Percentiles rank a stretch among this genome's conserved stretches.
phyloP scores from a whole-genome alignment of 805 yeast species.

The Candida piceae region DNA sequence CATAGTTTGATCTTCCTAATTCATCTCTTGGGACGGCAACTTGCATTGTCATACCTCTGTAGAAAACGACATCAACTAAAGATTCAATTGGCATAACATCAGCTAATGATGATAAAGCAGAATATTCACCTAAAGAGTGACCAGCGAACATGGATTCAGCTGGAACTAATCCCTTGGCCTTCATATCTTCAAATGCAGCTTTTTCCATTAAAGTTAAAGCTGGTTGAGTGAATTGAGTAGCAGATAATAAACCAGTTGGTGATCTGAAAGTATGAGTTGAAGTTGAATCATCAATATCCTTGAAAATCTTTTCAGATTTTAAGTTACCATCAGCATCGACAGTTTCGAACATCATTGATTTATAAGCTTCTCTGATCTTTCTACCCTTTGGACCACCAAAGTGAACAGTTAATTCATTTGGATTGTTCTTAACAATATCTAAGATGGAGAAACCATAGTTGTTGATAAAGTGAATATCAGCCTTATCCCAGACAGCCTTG shows the following conservation, averaged over 20 bases:
- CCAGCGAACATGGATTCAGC: slow-evolving; percentile 95
- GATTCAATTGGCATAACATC: slow-evolving; percentile 99
- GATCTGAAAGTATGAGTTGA: slow-evolving; percentile 85
- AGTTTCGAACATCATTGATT: slow-evolving; percentile 96
- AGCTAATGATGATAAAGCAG: slow-evolving; percentile 94
- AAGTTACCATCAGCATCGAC: slow-evolving; percentile 78
- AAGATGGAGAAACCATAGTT: slow-evolving; percentile 97
- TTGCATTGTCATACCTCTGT: slow-evolving; percentile 99
- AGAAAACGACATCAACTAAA: slow-evolving; percentile 94
- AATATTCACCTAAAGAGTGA: slow-evolving; percentile 98
- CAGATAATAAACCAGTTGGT: slow-evolving; percentile 91
- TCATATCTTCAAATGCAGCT: slow-evolving; percentile 97
- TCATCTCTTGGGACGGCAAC: slow-evolving; percentile 99
- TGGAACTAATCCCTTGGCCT: slow-evolving; percentile 91
- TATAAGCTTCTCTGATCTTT: slow-evolving; percentile 88
- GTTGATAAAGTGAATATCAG: slow-evolving; percentile 85
- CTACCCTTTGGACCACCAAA: slow-evolving; percentile 98
- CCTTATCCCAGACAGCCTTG: slow-evolving; percentile 94
- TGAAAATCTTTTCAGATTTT: slow-evolving; percentile 91
- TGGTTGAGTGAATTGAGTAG: slow-evolving; percentile 99
- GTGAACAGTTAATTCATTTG: slow-evolving; percentile 90
- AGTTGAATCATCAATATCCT: slow-evolving; percentile 76
- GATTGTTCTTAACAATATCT: slow-evolving; percentile 93
- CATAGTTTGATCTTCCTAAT: slow-evolving; percentile 93
- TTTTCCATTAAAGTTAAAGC: slow-evolving; percentile 99